Evolutionary conservation across 805 yeast genomes (phyloP).

Genomic region (Wickerhamomyces subpelliculosus): DNA sequence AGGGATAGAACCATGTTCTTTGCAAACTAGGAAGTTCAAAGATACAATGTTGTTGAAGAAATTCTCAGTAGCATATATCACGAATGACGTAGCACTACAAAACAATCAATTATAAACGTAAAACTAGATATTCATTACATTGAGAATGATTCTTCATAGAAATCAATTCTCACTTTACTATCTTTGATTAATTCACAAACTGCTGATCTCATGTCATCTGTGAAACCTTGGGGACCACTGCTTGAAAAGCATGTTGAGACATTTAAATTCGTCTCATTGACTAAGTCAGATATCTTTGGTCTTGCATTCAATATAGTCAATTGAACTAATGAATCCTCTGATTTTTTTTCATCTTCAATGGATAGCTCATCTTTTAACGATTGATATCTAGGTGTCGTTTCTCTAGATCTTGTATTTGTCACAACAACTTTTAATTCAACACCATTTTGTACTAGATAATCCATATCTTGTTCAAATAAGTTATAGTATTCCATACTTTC

Average conservation of each 20-base stretch:
- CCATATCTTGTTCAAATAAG: conserved; percentile 42
- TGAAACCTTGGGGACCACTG: conserved; percentile 61
- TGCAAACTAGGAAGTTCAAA: too few species aligned
- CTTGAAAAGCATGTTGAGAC: conserved; percentile 42
- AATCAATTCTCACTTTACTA: conserved; percentile 22
- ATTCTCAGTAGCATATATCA: too few species aligned
- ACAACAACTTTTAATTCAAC: conserved; percentile 11
- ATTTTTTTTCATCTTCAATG: conserved; percentile 2
- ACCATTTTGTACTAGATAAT: conserved; percentile 22
- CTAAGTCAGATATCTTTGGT: conserved; percentile 9
- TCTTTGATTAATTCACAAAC: conserved; percentile 34
- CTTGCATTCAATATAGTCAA: conserved; percentile 5
- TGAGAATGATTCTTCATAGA: conserved; percentile 25
- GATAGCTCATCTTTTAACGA: conserved; percentile 1
- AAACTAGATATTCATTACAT: conserved; percentile 9
- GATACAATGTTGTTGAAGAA: too few species aligned
- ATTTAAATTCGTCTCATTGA: conserved; percentile 18
- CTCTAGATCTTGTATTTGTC: conserved; percentile 8
- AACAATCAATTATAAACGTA: too few species aligned
- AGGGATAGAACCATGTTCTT: too few species aligned
- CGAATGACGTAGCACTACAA: too few species aligned
- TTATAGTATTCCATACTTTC: conserved; percentile 40
- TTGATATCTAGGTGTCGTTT: conserved; percentile 1
- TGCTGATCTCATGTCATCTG: conserved; percentile 45
- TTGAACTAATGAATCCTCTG: not conserved